Base-by-base conservation (phyloP, 352 stramenopile genomes). In the Phytopythium vexans region DNA sequence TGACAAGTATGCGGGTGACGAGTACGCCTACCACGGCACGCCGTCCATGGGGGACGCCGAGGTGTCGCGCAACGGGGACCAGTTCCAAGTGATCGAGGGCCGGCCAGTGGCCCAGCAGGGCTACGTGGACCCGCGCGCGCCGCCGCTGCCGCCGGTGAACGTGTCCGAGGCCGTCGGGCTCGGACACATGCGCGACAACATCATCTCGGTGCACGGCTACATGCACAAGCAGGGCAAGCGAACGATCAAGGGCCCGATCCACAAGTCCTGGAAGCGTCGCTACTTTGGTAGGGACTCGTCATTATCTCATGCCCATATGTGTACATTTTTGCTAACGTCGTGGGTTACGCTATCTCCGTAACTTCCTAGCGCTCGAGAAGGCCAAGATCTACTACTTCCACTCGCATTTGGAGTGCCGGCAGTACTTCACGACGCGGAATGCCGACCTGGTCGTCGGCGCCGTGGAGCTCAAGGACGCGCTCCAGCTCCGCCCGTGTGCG, bases 351-450 rank as follows among this genome's bases (percentile, higher is more conserved):
- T n/a, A n/a, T 27, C 21, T 27, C 2, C 21, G 1, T 27, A 27
- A 2, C 21, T 27, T 27, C 21, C 34, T 43, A 64, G 74, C 85
- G 21, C 63, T 94, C 0, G 85, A 94, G 56, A 90, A 87, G 58
- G 77, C 82, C 65, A 92, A 92, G 73, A 91, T 94, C 60, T 94
- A 86, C 70, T 94, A 94, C 64, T 94, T 94, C 67, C 82, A 92
- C 60, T 88, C 70, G 49, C 82, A 94, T 47, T 47, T 91, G 11
- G 85, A 94, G 52, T 94, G 85, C 58, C 82, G 85, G 5, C 82
- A 92, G 64, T 94, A 92, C 66, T 94, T 94, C 44, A 91, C 78
- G 47, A 92, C 82, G 37, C 82, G 85, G 9, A 94, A 92, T 49
- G 56, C 81, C 0, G 85, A 94, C 41, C 49, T 94, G 5, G 85